Base-by-base conservation (phyloP, 805 yeast genomes). In the Candida maltosa region DNA sequence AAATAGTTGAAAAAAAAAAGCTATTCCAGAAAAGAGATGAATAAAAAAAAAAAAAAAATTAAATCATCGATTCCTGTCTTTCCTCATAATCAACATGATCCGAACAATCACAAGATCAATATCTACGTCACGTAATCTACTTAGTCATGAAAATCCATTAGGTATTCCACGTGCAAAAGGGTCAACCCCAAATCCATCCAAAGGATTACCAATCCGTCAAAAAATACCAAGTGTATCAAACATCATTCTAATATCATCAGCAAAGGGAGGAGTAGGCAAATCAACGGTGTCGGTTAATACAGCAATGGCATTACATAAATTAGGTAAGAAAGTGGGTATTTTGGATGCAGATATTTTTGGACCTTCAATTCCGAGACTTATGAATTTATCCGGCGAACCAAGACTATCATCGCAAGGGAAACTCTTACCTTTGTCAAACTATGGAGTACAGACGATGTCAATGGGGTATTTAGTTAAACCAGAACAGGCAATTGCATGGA, bases 291-390 rank as follows among this genome's bases (percentile, higher is more conserved):
- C 82, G 1, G 78, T 78, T 6, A 87, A 87, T 46, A 45, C 82
- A 8, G 89, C 95, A 0, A 50, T 81, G 24, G 73, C 86, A 0
- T 56, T 87, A 32, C 73, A 73, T 26, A 50, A 63, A 18, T 49
- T 58, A 19, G 83, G 84, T 1, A 60, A 73, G 28, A 69, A 69
- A 15, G 79, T 78, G 1, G 95, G 95, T 0, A 51, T 87, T 2
- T 61, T 87, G 9, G 95, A 87, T 51, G 84, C 83, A 0, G 95
- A 87, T 53, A 69, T 87, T 6, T 87, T 85, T 58, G 95, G 95
- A 0, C 95, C 95, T 0, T 82, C 89, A 2, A 58, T 87, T 5
- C 95, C 95, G 0, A 78, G 76, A 40, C 62, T 87, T 43, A 65
- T 87, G 62, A 74, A 74, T n/a, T 62, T 87, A 6, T 45, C 62